Base-by-base conservation (phyloP, 1,284 basidiomycete species). In the Wallemia hederae region DNA sequence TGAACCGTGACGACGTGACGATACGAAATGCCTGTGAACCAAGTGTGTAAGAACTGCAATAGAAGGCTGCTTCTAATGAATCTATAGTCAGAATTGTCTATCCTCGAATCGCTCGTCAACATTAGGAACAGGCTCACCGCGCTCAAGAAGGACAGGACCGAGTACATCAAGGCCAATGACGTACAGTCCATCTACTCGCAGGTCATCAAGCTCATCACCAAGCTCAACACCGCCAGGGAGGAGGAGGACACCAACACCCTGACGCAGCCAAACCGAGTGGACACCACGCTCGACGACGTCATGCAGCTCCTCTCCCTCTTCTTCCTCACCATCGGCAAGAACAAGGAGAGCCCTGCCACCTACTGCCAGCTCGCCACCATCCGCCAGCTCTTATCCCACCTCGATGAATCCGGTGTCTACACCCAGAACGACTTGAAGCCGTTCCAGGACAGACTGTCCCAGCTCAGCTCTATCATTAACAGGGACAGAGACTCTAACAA, bases 361-460 rank as follows among this genome's bases (percentile, higher is more conserved):
- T 96, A 91, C 70, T 88, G 85, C 64, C 90, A 94, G 69, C 81
- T 96, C 63, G 85, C 88, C 29, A 89, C 83, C 63, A 92, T 94
- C 80, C 74, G 84, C 71, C 85, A 90, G 88, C 83, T 92, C 49
- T 77, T 94, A 59, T 81, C 81, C 67, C 85, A 90, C 69, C 85
- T 91, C 82, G 84, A 89, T 70, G 90, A 96, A 70, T 89, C 85
- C 0, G 84, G 84, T 5, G 80, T 88, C 34, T 96, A 92, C 72
- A 94, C 87, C 64, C 86, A 90, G 69, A 74, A 80, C 27, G 87
- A 92, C 72, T 79, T 94, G 55, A 76, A 76, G 25, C 87, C 90
- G 1, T 94, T 92, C 72, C 78, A 82, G 62, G 77, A 78, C 64
- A 80, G 90, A 62, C 72, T 94, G 61, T 73, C 76, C 19, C 83